A percentile compares a stretch with the other conserved stretches of the same genome.
These are phyloP conservation scores for Amoebophrya sp. DNA, from an alignment of 169 alveolate genomes.

Conservation along the genomic window DNA sequence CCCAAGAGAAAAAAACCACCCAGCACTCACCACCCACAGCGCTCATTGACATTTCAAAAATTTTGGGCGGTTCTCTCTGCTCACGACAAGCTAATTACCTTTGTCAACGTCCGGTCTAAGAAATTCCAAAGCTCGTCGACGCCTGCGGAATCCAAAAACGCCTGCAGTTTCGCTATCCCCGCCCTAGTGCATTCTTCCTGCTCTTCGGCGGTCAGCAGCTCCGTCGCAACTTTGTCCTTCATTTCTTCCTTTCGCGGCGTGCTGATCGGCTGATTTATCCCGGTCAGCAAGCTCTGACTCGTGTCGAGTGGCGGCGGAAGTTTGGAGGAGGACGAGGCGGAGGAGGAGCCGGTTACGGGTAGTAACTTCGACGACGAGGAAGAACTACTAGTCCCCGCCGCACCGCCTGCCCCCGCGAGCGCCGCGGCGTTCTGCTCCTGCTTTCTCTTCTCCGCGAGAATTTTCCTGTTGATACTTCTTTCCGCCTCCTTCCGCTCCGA, in stretches of 20 bases:
- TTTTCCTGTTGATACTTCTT: not conserved
- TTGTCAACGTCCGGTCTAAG: not conserved
- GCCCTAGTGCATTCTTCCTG: not conserved
- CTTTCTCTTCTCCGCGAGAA: not conserved
- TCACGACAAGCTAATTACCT: not conserved
- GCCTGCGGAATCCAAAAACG: not conserved
- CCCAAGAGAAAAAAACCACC: too few species aligned
- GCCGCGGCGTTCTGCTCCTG: too few species aligned
- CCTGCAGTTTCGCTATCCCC: not conserved
- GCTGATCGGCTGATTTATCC: not conserved
- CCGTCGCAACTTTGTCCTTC: not conserved
- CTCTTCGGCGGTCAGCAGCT: not conserved
- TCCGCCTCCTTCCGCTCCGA: not conserved
- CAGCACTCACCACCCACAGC: too few species aligned
- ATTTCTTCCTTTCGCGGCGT: not conserved
- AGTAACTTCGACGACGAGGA: too few species aligned
- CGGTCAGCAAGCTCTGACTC: not conserved
- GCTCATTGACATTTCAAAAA: too few species aligned
- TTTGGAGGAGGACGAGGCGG: too few species aligned
- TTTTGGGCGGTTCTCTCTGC: too few species aligned
- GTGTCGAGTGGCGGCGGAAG: too few species aligned
- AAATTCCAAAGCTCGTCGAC: not conserved
- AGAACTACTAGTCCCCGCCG: too few species aligned
- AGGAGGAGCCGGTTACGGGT: too few species aligned
- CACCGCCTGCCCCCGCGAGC: not conserved